These are phyloP conservation scores for Boletales sp. DNA, from an alignment of 768 basidiomycete species.

Conservation along the genomic window DNA sequence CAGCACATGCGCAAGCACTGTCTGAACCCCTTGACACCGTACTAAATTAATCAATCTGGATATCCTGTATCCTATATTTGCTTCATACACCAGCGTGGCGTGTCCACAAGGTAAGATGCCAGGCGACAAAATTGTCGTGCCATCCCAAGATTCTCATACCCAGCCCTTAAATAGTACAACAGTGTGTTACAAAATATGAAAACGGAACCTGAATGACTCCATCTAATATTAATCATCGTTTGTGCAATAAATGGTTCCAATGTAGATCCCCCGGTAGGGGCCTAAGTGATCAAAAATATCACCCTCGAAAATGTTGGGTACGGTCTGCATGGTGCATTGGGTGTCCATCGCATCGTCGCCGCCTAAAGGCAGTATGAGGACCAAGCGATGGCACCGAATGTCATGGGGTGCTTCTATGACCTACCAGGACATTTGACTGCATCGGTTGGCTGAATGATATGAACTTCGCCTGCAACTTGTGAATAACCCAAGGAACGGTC, in stretches of 20 bases:
- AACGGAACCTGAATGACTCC: not conserved
- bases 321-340: constrained; percentile 51
- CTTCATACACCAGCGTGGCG: too few relatives aligned
- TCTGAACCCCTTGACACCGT: too few relatives aligned
- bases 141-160: not conserved
- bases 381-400: not conserved
- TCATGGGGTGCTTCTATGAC: not conserved
- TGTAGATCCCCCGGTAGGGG: constrained; percentile 50
- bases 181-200: not conserved
- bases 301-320: constrained; percentile 50
- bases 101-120: too few relatives aligned
- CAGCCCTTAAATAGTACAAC: not conserved
- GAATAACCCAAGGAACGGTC: constrained; percentile 48
- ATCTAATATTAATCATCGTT: not conserved
- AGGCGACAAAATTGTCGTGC: not conserved
- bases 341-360: constrained; percentile 53
- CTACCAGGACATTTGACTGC: constrained; percentile 42
- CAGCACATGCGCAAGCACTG: too few relatives aligned
- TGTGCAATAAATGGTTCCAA: constrained; percentile 46
- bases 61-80: too few relatives aligned
- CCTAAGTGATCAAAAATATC: constrained; percentile 57
- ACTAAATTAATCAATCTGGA: too few relatives aligned
- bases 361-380: constrained; percentile 23
- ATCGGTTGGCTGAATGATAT: constrained; percentile 37
- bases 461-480: constrained; percentile 36